These are phyloP conservation scores for Gastrolobium bilobum DNA, from an alignment of 306 rosid species.

Conservation along the genomic window DNA sequence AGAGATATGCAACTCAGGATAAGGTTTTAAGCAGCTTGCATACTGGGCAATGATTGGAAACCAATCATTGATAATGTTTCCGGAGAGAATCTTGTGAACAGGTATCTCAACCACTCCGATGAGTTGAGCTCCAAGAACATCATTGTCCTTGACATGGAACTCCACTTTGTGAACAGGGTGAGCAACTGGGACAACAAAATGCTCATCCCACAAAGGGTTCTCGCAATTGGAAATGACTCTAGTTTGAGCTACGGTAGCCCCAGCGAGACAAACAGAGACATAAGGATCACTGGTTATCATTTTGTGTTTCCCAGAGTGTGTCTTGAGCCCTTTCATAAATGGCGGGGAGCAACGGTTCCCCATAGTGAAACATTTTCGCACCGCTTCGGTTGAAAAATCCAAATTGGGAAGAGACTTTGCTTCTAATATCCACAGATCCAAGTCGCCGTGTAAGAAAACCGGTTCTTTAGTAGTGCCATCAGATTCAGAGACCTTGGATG, in stretches of 20 bases:
- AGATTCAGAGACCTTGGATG: too few species aligned
- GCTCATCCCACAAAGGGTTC: constrained; percentile 78
- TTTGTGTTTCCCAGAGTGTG: constrained; percentile 54
- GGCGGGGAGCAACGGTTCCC: constrained; percentile 60
- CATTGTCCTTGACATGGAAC: constrained; percentile 75
- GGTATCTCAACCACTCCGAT: constrained; percentile 74
- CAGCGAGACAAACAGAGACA: constrained; percentile 70
- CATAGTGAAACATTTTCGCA: constrained; percentile 68
- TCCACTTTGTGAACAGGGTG: constrained; percentile 67
- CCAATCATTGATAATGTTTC: constrained; percentile 66
- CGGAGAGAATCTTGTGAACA: constrained; percentile 57
- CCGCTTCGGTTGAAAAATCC: constrained; percentile 65
- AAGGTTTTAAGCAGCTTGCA: constrained; percentile 61
- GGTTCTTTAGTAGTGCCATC: constrained; percentile 35
- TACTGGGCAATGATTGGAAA: constrained; percentile 63
- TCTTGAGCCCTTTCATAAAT: constrained; percentile 53
- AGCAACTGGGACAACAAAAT: constrained; percentile 73
- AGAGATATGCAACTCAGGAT: constrained; percentile 73
- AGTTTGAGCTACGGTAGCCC: constrained; percentile 78
- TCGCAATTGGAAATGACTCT: constrained; percentile 68
- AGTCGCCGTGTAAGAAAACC: constrained; percentile 71
- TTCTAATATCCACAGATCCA: constrained; percentile 72
- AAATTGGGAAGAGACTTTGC: constrained; percentile 83
- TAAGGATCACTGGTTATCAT: constrained; percentile 80
- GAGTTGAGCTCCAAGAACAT: constrained; percentile 77